Evolutionary conservation across 2,329 filamentous ascomycete genomes (phyloP), one percentile per base, ranked within the genome.

Genomic region (Juglanconis oblonga): DNA sequence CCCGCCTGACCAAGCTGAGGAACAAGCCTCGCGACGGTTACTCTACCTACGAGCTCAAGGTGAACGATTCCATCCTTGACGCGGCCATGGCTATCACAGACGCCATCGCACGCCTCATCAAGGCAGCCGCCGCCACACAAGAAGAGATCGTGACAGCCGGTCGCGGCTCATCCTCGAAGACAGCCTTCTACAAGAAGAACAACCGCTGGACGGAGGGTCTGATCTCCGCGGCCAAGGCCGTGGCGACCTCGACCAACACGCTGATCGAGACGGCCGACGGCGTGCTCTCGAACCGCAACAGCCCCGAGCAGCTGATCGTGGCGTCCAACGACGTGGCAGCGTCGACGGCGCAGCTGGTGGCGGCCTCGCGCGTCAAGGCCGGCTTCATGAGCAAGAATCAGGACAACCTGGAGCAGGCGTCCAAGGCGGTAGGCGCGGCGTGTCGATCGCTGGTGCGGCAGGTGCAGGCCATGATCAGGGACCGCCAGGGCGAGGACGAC

Each of bases 171-270:
- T 91, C 91, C 55, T 96, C 92, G 49, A 86, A 88, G 60, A 96
- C 93, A 2, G 92, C 93, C 31, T 99, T 99, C 76, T 99, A 99
- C 87, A 98, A 98, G 84, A 98, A 98, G 81, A 97, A 99, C 84
- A 99, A 98, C 78, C 87, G 95, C 55, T 99, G 95, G 95, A 99
- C 95, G 0, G 95, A 99, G 72, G 95, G 95, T 52, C 86, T 99
- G 62, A 97, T 99, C 72, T 97, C 92, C 42, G 95, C 95, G 0
- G 94, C 95, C 65, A 99, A 99, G 78, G 95, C 95, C 1, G 95
- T 99, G 17, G 95, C 95, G 3, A 84, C 85, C 1, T 96, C 92
- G 14, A 99, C 95, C 10, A 98, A 97, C 77, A 95, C 89, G 47
- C 85, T 99, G 67, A 99, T 99, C 70, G 95, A 99, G 81, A 99